These are phyloP conservation scores for Diaporthe eres DNA, from an alignment of 2,329 filamentous ascomycete species.

Conservation along the genomic window DNA sequence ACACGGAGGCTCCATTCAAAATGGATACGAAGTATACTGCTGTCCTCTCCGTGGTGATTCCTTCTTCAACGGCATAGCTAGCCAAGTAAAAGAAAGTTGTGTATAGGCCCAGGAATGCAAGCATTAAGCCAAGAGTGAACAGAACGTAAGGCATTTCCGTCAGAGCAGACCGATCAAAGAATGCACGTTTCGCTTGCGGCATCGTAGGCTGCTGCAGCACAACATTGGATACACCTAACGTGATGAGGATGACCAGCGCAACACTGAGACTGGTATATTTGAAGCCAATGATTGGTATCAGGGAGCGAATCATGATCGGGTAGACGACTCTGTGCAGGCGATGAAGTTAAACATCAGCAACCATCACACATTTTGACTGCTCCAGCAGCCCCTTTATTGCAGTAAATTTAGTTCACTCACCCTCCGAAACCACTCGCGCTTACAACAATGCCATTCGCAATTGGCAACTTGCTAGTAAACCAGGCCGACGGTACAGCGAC, in stretches of 20 bases:
- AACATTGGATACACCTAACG: conserved; percentile 37
- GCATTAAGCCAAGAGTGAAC: conserved; percentile 41
- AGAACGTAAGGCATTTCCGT: conserved; percentile 42
- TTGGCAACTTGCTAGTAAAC: conserved; percentile 52
- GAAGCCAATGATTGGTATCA: conserved; percentile 39
- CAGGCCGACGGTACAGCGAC: conserved; percentile 57
- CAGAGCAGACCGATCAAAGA: conserved; percentile 39
- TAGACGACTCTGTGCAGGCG: conserved; percentile 33
- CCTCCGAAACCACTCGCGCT: conserved; percentile 43
- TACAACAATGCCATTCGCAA: conserved; percentile 51
- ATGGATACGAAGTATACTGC: conserved; percentile 52
- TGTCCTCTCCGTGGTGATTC: conserved; percentile 28
- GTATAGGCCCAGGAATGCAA: conserved; percentile 42
- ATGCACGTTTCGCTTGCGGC: conserved; percentile 28
- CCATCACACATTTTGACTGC: background rate
- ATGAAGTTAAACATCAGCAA: background rate
- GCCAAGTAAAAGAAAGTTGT: conserved; percentile 44
- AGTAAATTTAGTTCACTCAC: background rate
- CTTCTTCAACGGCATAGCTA: conserved; percentile 34
- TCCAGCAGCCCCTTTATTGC: background rate
- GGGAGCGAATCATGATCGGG: conserved; percentile 39
- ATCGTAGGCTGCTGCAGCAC: conserved; percentile 28
- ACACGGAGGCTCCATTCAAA: conserved; percentile 51
- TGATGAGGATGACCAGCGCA: conserved; percentile 37
- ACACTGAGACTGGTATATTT: conserved; percentile 35